phyloP scores from a whole-genome alignment of 768 basidiomycete species.

The Boletus vinaceobasis region DNA sequence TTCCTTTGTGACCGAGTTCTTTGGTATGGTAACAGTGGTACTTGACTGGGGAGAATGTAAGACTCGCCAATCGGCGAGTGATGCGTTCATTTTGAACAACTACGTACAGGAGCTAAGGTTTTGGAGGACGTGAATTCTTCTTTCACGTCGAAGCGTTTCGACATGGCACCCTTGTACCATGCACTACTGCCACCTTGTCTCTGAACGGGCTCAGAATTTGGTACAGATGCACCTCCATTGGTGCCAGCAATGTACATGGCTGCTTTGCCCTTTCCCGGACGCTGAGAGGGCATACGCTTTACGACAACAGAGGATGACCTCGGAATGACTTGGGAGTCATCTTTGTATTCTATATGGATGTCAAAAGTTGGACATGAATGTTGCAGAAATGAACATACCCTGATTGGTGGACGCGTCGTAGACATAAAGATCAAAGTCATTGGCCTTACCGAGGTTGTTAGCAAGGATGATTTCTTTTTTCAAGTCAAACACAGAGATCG shows the following conservation, averaged over 20 bases:
- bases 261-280: constrained; percentile 81
- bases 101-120: constrained; percentile 30
- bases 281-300: constrained; percentile 79
- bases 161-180: constrained; percentile 77
- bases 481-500: constrained; percentile 98
- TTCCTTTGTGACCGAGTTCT: constrained; percentile 47
- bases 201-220: constrained; percentile 48
- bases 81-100: constrained; percentile 23
- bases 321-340: constrained; percentile 89
- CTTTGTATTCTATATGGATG: constrained; percentile 68
- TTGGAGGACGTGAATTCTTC: constrained; percentile 47
- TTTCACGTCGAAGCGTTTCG: constrained; percentile 86
- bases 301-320: constrained; percentile 93
- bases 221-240: constrained; percentile 36
- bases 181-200: constrained; percentile 37
- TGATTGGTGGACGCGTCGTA: constrained; percentile 84
- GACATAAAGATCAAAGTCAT: constrained; percentile 92
- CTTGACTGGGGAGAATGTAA: constrained; percentile 34
- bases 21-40: constrained; percentile 33
- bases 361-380: neutral
- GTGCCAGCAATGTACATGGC: constrained; percentile 67
- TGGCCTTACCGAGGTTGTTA: constrained; percentile 94
- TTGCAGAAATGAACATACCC: constrained; percentile 49
- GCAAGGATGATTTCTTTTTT: constrained; percentile 98
- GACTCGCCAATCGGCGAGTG: constrained; percentile 24